A percentile compares a stretch with the other conserved stretches of the same genome.
Evolutionary conservation across 768 basidiomycete species (phyloP).

Genomic region (Hericium rajendrae): DNA sequence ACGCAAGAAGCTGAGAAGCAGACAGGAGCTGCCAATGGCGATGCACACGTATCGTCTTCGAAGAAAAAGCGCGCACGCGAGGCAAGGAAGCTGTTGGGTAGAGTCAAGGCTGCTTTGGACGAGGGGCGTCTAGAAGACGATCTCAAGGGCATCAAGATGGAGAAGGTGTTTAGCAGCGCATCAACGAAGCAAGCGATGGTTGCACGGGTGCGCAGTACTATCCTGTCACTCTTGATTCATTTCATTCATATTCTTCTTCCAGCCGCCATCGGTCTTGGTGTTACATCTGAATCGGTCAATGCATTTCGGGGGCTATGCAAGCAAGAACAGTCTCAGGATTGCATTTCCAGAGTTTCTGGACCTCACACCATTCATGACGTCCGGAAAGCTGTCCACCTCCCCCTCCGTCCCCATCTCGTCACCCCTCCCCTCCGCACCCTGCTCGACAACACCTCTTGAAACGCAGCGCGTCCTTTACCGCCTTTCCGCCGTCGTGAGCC

Average conservation of each 20-base stretch:
- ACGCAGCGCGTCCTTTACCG: slow-evolving; percentile 71
- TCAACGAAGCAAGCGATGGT: slow-evolving; percentile 91
- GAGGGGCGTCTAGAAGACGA: slow-evolving; percentile 79
- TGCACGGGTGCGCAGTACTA: slow-evolving; percentile 55
- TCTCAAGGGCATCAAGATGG: slow-evolving; percentile 68
- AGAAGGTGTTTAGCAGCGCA: slow-evolving; percentile 62
- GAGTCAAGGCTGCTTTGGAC: slow-evolving; percentile 54
- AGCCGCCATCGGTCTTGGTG: slow-evolving; percentile 81
- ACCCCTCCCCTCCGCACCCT: slow-evolving; percentile 35
- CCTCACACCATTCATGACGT: slow-evolving; percentile 80
- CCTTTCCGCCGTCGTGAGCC: slow-evolving; percentile 78
- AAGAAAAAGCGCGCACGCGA: slow-evolving; percentile 73
- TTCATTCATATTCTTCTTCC: background rate
- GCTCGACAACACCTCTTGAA: slow-evolving; percentile 46
- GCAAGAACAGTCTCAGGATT: slow-evolving; percentile 80
- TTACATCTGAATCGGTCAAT: slow-evolving; percentile 90
- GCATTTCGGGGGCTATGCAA: slow-evolving; percentile 62
- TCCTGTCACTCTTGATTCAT: background rate
- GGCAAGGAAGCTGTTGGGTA: slow-evolving; percentile 50
- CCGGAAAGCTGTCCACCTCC: slow-evolving; percentile 60
- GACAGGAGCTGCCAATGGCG: slow-evolving; percentile 20
- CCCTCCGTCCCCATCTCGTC: slow-evolving; percentile 67
- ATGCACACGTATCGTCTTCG: slow-evolving; percentile 45
- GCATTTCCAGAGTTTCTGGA: slow-evolving; percentile 84
- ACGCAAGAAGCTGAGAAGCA: slow-evolving; percentile 52